A percentile compares a stretch with the other conserved stretches of the same genome.
These are phyloP conservation scores for Pascua sp. DNA, from an alignment of 1,284 basidiomycete genomes.

Conservation along the genomic window DNA sequence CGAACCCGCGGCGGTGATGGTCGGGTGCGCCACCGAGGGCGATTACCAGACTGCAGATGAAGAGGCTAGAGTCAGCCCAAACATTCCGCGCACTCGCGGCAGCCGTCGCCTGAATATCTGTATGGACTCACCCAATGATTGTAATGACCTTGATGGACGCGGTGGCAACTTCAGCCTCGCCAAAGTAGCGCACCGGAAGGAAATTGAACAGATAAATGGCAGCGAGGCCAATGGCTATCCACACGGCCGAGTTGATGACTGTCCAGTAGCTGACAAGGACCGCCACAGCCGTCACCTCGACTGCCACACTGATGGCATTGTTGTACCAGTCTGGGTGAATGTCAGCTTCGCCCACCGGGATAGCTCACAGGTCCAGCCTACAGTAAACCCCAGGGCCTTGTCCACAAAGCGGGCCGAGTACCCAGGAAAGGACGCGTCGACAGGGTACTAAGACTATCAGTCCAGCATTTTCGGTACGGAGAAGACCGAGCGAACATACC, in stretches of 20 bases:
- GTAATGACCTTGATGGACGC: slow-evolving; percentile 75
- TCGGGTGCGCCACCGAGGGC: slow-evolving; percentile 52
- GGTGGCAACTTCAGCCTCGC: slow-evolving; percentile 48
- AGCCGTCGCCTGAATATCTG: too few relatives aligned
- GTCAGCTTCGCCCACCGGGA: background rate
- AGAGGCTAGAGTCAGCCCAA: slow-evolving; percentile 42
- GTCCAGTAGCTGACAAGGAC: slow-evolving; percentile 71
- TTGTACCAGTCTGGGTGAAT: slow-evolving; percentile 60
- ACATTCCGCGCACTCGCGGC: too few relatives aligned
- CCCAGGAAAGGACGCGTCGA: slow-evolving; percentile 10
- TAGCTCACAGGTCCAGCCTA: slow-evolving; percentile 8
- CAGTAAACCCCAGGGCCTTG: slow-evolving; percentile 6
- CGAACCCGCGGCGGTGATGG: slow-evolving; percentile 46
- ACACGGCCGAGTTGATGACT: slow-evolving; percentile 60
- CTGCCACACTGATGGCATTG: slow-evolving; percentile 5
- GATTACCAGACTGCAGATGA: slow-evolving; percentile 62
- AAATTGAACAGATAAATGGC: slow-evolving; percentile 56
- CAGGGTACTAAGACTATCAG: slow-evolving; percentile 2
- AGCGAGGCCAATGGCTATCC: slow-evolving; percentile 70
- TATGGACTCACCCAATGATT: slow-evolving; percentile 48
- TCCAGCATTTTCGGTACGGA: background rate
- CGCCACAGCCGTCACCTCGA: slow-evolving; percentile 67
- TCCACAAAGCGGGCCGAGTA: slow-evolving; percentile 14
- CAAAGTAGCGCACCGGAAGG: slow-evolving; percentile 24
- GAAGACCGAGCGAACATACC: background rate